These are phyloP conservation scores for Xylaria scruposa DNA, from an alignment of 495 filamentous ascomycete species.

Conservation along the genomic window DNA sequence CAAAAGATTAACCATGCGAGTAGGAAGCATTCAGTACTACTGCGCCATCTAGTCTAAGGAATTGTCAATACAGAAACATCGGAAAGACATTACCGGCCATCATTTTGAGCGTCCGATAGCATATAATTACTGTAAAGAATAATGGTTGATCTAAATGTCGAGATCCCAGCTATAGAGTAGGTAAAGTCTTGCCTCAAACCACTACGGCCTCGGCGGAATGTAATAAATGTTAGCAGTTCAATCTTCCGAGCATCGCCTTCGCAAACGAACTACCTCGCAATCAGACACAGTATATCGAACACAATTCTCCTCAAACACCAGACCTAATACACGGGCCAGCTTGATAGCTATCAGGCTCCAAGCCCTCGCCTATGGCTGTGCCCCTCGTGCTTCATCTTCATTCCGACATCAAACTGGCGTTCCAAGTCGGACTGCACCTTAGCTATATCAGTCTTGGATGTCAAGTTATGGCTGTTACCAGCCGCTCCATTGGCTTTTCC, in stretches of 20 bases:
- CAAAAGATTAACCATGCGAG: neutral
- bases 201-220: neutral
- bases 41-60: neutral
- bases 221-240: neutral
- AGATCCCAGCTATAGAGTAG: neutral
- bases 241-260: neutral
- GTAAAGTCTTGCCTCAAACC: neutral
- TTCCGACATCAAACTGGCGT: conserved; percentile 63
- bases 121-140: neutral
- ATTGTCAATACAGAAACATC: neutral
- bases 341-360: conserved; percentile 51
- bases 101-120: neutral
- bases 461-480: conserved; percentile 17
- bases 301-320: conserved; percentile 31
- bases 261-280: neutral
- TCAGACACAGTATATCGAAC: conserved; percentile 29
- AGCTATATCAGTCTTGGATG: conserved; percentile 43
- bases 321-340: conserved; percentile 20
- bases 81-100: neutral
- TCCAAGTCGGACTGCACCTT: conserved; percentile 62
- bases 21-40: neutral
- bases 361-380: conserved; percentile 59
- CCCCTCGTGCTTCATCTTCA: conserved; percentile 62
- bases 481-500: conserved; percentile 44
- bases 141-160: neutral